Evolutionary conservation across 805 yeast genomes (phyloP), one percentile per base, ranked within the genome.

Genomic region (Kazachstania bromeliacearum): DNA sequence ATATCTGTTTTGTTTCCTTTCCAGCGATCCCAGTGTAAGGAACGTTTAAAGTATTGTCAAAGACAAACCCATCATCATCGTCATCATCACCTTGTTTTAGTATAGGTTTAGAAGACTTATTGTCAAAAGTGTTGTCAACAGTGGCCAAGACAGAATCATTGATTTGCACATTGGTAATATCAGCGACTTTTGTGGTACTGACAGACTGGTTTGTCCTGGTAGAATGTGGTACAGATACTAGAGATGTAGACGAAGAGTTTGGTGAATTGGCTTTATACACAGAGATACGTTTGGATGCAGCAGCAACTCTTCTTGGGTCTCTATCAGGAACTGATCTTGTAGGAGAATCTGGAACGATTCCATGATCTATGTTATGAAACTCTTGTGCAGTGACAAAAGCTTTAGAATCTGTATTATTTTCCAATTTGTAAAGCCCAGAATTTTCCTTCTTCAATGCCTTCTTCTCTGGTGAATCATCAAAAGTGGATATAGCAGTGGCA

Each of bases 301-400:
- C 33, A 13, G 28, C 37, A n/a, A 28, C 24, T 9, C 23, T 17
- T 23, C 33, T 35, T 22, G 29, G 19, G 12, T 28, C 29, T 22
- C 21, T 18, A 10, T 24, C n/a, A 7, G 12, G 14, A 25, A 24
- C 15, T 6, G 23, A 14, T 3, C n/a, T 17, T 1, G 16, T 4
- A 5, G 5, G 12, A 8, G 28, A 10, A 4, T 22, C 26, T 13
- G 20, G 9, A 20, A 21, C 21, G 22, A 24, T 9, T 13, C 17
- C 13, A 2, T 23, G 20, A 17, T 33, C 35, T 10, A 23, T n/a
- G 7, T 20, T 4, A 14, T 25, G 39, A 18, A 36, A 47, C 26
- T 55, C 59, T 25, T 50, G 47, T 2, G 61, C 61, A 4, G 61
- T 57, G 4, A 52, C 49, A 31, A 45, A 57, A 6, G 38, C 50